Percentiles rank a stretch among this genome's conserved stretches.
Conservation (phyloP, 2,329 filamentous ascomycete species). For the Podosphaera xanthii region DNA sequence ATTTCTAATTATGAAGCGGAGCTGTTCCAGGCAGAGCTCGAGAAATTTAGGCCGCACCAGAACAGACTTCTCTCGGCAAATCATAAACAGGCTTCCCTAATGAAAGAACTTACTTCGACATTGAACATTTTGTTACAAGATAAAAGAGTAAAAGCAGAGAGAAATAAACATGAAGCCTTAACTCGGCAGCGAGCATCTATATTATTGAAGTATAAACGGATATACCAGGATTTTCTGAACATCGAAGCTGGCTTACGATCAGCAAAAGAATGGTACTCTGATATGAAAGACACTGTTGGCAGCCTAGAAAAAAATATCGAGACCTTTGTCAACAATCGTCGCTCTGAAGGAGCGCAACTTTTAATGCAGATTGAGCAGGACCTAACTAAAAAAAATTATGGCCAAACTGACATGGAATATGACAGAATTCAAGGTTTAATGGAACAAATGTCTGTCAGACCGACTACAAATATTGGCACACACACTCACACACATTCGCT, state of each 20-base stretch:
- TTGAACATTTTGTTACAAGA: slow-evolving; percentile 83
- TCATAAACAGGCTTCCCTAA: slow-evolving; percentile 79
- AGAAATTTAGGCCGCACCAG: slow-evolving; percentile 88
- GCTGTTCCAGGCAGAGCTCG: slow-evolving; percentile 86
- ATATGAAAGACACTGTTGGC: slow-evolving; percentile 88
- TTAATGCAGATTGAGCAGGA: slow-evolving; percentile 47
- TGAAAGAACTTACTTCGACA: slow-evolving; percentile 78
- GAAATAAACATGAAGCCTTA: slow-evolving; percentile 81
- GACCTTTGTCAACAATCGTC: slow-evolving; percentile 82
- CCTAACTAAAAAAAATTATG: slow-evolving; percentile 12
- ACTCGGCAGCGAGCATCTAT: slow-evolving; percentile 63
- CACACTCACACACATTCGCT: slow-evolving; percentile 15
- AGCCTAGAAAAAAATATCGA: slow-evolving; percentile 91
- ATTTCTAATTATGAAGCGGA: slow-evolving; percentile 81
- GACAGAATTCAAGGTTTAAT: slow-evolving; percentile 73
- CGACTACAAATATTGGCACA: slow-evolving; percentile 21
- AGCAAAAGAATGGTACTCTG: slow-evolving; percentile 79
- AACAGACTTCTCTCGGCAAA: slow-evolving; percentile 78
- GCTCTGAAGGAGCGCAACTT: slow-evolving; percentile 75
- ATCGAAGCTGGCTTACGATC: slow-evolving; percentile 66
- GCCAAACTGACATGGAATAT: slow-evolving; percentile 49
- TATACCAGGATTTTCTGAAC: slow-evolving; percentile 83
- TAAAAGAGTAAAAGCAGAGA: slow-evolving; percentile 77
- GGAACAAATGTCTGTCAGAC: slow-evolving; percentile 87
- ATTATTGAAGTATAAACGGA: slow-evolving; percentile 68